Conservation (phyloP, 371 early-diverging fungal species). For the Neoconidiobolus thromboides region DNA sequence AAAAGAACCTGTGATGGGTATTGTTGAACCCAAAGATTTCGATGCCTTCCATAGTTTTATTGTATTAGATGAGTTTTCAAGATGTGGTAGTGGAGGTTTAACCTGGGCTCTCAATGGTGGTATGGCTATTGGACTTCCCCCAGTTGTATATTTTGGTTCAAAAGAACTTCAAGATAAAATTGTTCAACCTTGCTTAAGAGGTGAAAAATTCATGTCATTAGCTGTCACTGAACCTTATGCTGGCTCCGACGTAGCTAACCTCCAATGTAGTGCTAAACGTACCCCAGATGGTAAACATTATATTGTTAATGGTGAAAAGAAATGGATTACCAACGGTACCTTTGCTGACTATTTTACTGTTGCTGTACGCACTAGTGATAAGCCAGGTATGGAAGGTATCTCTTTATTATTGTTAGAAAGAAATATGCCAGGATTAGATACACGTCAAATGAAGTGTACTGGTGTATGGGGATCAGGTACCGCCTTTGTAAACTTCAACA, state of each 20-base stretch:
- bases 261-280: conserved; percentile 48
- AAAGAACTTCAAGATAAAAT: conserved; percentile 45
- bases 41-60: conserved; percentile 66
- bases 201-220: conserved; percentile 59
- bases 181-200: conserved; percentile 42
- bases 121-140: conserved; percentile 49
- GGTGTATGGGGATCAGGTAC: conserved; percentile 71
- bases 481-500: conserved; percentile 55
- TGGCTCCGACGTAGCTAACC: conserved; percentile 62
- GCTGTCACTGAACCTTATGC: conserved; percentile 48
- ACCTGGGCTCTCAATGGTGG: conserved; percentile 66
- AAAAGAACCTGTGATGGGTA: conserved; percentile 13
- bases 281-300: conserved; percentile 50
- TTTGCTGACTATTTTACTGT: conserved; percentile 54
- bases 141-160: conserved; percentile 50
- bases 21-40: conserved; percentile 31
- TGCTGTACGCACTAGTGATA: conserved; percentile 52
- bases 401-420: conserved; percentile 58
- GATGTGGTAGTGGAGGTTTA: conserved; percentile 68
- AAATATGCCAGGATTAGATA: conserved; percentile 55
- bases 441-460: conserved; percentile 55
- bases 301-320: conserved; percentile 71
- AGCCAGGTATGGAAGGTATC: conserved; percentile 56
- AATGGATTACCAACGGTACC: conserved; percentile 71
- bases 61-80: conserved; percentile 54